Base-by-base conservation (phyloP, 495 filamentous ascomycete species). In the Staphylotrichum tortipilum region DNA sequence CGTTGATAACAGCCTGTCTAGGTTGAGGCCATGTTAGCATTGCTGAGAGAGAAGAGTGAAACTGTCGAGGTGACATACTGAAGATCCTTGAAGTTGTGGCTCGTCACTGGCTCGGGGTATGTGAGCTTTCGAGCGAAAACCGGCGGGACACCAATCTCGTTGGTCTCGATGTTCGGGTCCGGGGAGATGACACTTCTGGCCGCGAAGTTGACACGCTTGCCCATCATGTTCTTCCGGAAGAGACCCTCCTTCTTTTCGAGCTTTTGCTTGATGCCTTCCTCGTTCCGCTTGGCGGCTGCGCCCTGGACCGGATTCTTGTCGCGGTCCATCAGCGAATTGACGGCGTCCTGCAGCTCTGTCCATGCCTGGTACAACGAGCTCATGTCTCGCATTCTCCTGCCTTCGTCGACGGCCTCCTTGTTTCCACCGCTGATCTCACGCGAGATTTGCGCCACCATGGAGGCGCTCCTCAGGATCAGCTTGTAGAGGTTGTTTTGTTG, bases 211-310 rank as follows among this genome's bases (percentile, higher is more conserved):
- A 99, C 94, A 71, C 94, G 86, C 73, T 99, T 99, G 40, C 94
- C 94, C 94, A 99, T 99, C 91, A 99, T 97, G 71, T 99, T 94
- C 77, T 91, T 97, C 57, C 94, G 77, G 74, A 99, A 97, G 40
- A 99, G 70, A 39, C 94, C 94, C 61, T 99, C 94, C 68, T 99
- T 99, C 77, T 97, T 97, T 68, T 99, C 94, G 14, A 99, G 77
- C 59, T 88, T 85, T 61, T 99, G 94, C 68, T 97, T 99, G 66
- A 99, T 94, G 49, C 94, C 94, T 33, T 89, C 83, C 50, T 86
- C 81, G 37, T 83, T 81, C 41, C 76, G 68, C 60, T 78, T 78
- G 4, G 75, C 84, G 7, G 87, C 87, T 4, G 76, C 68, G 8
- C 90, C 89, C 35, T 82, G 79, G 10, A 88, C 71, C 11, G 87